Evolutionary conservation across 306 rosid species (phyloP), one percentile per base, ranked within the genome.

Genomic region (Castanopsis chinensis): DNA sequence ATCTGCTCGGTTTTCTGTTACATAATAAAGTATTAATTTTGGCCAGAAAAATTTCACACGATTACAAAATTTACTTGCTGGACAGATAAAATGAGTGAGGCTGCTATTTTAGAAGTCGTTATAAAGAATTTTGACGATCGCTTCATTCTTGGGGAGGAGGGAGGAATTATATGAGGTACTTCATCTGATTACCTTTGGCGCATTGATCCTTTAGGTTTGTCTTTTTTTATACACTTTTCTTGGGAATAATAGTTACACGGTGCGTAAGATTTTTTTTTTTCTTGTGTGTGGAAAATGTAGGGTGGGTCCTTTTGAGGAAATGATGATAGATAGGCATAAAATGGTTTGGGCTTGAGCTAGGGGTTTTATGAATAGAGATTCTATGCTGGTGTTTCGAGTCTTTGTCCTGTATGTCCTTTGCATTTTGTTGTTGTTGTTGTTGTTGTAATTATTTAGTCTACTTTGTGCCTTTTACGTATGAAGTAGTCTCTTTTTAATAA

Each of bases 71-170:
- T 74, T 64, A 79, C 76, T 74, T 84, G 76, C 94, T 92, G 99
- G 81, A 93, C 99, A 25, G 99, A 95, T 87, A 93, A 95, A 89
- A 88, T 82, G 92, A 92, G 97, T 59, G 99, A 95, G 87, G 85
- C 89, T 80, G 92, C 97, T 83, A 90, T 95, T 82, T 80, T 95
- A 76, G 89, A 90, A 59, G 91, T 91, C 43, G 89, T 93, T 84
- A 88, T 60, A 75, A 83, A 85, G 83, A 91, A 91, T 84, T 95
- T 93, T 71, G 67, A 72, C 54, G 88, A 89, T 79, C 99, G 89
- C 80, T 97, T 93, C 75, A 71, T 95, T 88, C 96, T 95, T 78
- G 99, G 98, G 76, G 99, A 95, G 86, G 99, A 95, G 90, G 99
- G 97, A 71, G 98, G 99, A 69, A 61, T 93, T 77, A 93, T 90